phyloP scores from a whole-genome alignment of 371 early-diverging fungal genomes.

The Syncephalastrum contaminatum region DNA sequence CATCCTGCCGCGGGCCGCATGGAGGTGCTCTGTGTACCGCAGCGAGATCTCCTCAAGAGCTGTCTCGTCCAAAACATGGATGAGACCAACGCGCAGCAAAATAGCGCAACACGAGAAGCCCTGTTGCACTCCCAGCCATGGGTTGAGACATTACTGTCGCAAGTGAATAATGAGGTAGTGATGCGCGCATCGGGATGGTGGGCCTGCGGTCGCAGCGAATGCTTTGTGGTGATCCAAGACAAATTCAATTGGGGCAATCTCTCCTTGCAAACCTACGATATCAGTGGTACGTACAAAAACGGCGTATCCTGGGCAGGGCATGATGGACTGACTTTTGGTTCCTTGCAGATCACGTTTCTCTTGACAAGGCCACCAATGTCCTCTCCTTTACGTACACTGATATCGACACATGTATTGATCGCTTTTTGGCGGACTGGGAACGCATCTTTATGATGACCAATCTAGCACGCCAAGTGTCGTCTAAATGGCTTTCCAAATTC shows the following conservation, averaged over 20 bases:
- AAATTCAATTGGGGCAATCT: conserved; percentile 32
- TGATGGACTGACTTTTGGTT: background rate
- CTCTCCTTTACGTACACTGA: conserved; percentile 49
- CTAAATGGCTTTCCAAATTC: conserved; percentile 39
- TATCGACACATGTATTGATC: conserved; percentile 39
- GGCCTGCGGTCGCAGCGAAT: conserved; percentile 44
- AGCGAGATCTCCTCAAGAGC: conserved; percentile 35
- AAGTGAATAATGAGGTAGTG: conserved; percentile 36
- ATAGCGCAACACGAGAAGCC: conserved; percentile 12
- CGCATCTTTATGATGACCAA: conserved; percentile 50
- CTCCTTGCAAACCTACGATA: conserved; percentile 20
- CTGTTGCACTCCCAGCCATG: conserved; percentile 27
- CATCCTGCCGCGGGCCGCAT: conserved; percentile 45
- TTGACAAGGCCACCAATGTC: conserved; percentile 34
- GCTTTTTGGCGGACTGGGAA: conserved; percentile 48
- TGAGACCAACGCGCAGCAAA: conserved; percentile 6
- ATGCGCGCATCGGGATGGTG: conserved; percentile 50
- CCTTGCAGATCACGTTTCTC: conserved; percentile 39
- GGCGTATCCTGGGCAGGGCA: background rate
- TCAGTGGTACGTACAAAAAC: conserved; percentile 19
- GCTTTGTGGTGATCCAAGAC: conserved; percentile 48
- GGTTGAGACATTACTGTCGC: conserved; percentile 28
- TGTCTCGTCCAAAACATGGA: conserved; percentile 28
- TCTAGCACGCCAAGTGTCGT: conserved; percentile 41
- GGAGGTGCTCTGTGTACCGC: conserved; percentile 46